A percentile compares a stretch with the other conserved stretches of the same genome.
Evolutionary conservation across 805 yeast species (phyloP).

Genomic region (Ogataea trehalophila): DNA sequence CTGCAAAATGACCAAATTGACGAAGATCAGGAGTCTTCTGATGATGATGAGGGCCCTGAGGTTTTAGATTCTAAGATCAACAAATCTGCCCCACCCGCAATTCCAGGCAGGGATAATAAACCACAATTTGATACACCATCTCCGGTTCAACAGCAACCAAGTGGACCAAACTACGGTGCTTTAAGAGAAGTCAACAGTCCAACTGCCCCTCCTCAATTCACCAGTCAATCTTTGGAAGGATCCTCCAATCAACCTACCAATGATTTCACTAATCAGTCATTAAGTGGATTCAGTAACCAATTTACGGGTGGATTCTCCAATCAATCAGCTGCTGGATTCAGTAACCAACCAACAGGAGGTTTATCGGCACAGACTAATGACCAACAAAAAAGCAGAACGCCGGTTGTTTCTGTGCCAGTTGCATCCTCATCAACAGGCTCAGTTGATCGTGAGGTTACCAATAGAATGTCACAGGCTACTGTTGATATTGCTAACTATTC

Average conservation of each 20-base stretch:
- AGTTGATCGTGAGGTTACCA: conserved; percentile 44
- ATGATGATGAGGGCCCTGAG: conserved; percentile 35
- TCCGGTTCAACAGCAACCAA: conserved; percentile 10
- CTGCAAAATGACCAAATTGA: conserved; percentile 35
- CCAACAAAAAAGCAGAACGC: conserved; percentile 30
- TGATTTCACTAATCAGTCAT: conserved; percentile 3
- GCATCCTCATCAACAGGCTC: background rate
- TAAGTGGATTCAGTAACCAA: conserved; percentile 6
- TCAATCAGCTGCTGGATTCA: background rate
- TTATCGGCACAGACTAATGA: background rate
- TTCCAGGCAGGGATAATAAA: conserved; percentile 33
- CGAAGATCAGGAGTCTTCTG: conserved; percentile 29
- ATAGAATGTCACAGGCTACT: conserved; percentile 70
- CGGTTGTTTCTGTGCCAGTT: conserved; percentile 21
- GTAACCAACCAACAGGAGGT: conserved; percentile 1
- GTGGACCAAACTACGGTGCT: conserved; percentile 44
- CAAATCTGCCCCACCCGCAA: conserved; percentile 27
- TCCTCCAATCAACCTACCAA: background rate
- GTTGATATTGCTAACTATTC: conserved; percentile 84
- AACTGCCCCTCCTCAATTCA: background rate
- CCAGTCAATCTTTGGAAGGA: background rate
- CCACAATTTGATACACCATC: conserved; percentile 27
- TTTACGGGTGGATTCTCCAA: conserved; percentile 12
- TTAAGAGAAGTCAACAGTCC: conserved; percentile 24
- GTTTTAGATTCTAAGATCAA: conserved; percentile 21